phyloP scores from a whole-genome alignment of 2,329 filamentous ascomycete genomes.

The Fusarium irregulare region DNA sequence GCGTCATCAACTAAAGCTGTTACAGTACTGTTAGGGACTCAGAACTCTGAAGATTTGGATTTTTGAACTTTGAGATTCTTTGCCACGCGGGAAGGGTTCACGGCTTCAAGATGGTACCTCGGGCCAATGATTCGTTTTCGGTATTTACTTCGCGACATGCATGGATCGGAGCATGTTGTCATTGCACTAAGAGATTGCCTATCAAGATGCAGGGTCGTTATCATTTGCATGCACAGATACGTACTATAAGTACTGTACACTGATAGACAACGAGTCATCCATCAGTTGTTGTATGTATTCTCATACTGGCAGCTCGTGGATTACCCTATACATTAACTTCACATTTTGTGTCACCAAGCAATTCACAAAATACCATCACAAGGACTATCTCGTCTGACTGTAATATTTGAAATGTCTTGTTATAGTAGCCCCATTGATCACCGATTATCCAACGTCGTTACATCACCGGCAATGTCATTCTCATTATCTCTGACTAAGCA shows the following conservation, averaged over 20 bases:
- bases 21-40: neutral
- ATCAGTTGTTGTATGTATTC: neutral
- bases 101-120: neutral
- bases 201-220: conserved; percentile 12
- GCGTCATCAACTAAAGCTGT: neutral
- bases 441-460: neutral
- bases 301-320: no score
- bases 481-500: conserved; percentile 30
- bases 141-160: conserved; percentile 8
- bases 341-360: neutral
- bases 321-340: conserved; percentile 13
- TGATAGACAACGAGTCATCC: neutral
- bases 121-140: conserved; percentile 11
- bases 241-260: neutral
- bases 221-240: conserved; percentile 1
- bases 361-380: neutral
- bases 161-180: conserved; percentile 5
- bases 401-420: neutral
- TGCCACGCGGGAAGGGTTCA: conserved; percentile 23
- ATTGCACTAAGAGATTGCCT: neutral
- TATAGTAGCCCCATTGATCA: neutral
- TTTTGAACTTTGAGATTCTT: conserved; percentile 13
- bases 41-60: neutral
- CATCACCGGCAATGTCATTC: conserved; percentile 4
- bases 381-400: neutral